Evolutionary conservation across 495 filamentous ascomycete species (phyloP), one percentile per base, ranked within the genome.

Genomic region (Tuber brumale): DNA sequence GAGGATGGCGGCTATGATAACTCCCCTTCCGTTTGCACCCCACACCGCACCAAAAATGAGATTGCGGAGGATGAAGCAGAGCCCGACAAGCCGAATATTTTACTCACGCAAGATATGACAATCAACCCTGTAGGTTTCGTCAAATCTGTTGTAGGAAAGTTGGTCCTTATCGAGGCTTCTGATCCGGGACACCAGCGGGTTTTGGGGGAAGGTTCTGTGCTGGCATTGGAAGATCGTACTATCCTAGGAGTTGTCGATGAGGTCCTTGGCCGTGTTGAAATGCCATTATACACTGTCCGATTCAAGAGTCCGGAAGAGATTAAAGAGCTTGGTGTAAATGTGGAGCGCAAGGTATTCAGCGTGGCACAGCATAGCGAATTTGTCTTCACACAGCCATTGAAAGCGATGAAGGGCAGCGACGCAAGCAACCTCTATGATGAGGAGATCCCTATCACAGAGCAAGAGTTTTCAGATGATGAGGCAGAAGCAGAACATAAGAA

Each of bases 391-490:
- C 88, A 95, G 83, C 87, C 89, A 6, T 84, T 97, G 69, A 91
- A 91, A 83, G 86, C 87, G 39, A 78, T 89, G 73, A 97, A 96
- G 84, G 92, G 92, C 75, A 93, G 93, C 23, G 95, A 99, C 84
- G 95, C 95, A 0, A 96, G 93, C 57, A 97, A 97, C 81, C 86
- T 96, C 74, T 90, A 96, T 82, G 95, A 99, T 79, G 95, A 99
- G 81, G 95, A 97, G 84, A 87, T 93, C n/a, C 88, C 85, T 2
- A 92, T 91, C 39, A 91, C 94, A 23, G 94, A 97, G 82, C 87
- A 93, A 45, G 95, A 97, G 81, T 98, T 97, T 81, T 97, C 94
- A 0, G 95, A 98, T 78, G 95, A 99, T 77, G 95, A 98, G 85
- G 91, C 92, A 35, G 95, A 98, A 83, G 91, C 90, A 10, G 93